phyloP scores from a whole-genome alignment of 1,284 basidiomycete genomes.

The Afroboletus lepidellus region DNA sequence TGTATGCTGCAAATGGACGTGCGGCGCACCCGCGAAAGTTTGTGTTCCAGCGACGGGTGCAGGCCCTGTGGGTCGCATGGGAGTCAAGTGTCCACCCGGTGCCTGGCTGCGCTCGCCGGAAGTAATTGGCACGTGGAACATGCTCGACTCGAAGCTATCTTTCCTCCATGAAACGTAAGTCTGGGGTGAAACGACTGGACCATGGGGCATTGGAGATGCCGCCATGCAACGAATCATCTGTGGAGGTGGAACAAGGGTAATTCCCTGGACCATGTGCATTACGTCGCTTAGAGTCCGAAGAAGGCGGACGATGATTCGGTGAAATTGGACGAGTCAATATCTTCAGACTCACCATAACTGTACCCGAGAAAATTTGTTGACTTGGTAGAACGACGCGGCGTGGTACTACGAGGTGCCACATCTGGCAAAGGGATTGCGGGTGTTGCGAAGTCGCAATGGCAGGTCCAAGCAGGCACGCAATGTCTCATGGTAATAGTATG shows the following conservation, averaged over 20 bases:
- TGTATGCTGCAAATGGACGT: slow-evolving; percentile 11
- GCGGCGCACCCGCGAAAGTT: slow-evolving; percentile 27
- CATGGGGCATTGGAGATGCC: slow-evolving; percentile 1
- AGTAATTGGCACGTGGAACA: slow-evolving; percentile 18
- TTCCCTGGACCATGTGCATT: not conserved
- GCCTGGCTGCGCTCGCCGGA: slow-evolving; percentile 2
- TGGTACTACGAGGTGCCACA: not conserved
- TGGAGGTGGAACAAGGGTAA: not conserved
- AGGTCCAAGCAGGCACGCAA: too few species aligned
- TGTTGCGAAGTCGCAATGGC: not conserved
- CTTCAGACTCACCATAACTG: not conserved
- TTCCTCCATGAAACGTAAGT: slow-evolving; percentile 14
- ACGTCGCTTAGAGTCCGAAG: slow-evolving; percentile 1
- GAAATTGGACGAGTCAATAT: not conserved
- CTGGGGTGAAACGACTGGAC: slow-evolving; percentile 5
- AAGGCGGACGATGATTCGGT: not conserved
- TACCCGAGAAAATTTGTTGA: not conserved
- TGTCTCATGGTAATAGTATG: not conserved
- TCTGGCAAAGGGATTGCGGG: not conserved
- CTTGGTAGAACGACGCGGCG: not conserved
- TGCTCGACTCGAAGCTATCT: slow-evolving; percentile 2
- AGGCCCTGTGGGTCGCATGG: not conserved
- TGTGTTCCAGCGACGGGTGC: slow-evolving; percentile 1
- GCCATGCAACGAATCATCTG: slow-evolving; percentile 1
- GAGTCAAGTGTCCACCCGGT: not conserved